Base-by-base conservation (phyloP, 169 alveolate genomes). In the Cryptosporidium ubiquitum region DNA sequence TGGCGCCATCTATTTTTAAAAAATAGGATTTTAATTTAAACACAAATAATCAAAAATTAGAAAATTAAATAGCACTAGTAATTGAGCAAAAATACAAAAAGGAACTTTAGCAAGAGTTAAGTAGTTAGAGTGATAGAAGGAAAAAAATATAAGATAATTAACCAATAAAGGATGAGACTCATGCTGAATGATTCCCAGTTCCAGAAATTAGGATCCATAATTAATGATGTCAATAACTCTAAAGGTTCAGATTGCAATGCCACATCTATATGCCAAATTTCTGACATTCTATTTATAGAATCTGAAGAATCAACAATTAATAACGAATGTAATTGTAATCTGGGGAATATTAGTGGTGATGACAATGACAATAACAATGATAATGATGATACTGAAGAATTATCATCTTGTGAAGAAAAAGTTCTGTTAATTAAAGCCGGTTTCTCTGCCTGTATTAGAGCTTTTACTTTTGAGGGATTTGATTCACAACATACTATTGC, bases 1-100 rank as follows among this genome's bases (percentile, higher is more conserved):
- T 70, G 84, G 84, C 84, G 84, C 84, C 84, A 70, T 70, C 84
- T 70, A 44, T 70, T 70, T 68, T 68, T 68, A 20, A 47, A 47
- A 47, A 47, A 47, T 47, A 47, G 16, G 55, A 47, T 47, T 47
- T 47, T 47, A 14, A 12, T 44, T 12, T 16, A 7, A 55, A n/a
- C 1, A 55, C 6, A 55, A 26, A 55, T 0, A 55, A 55, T 52
- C 52, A 42, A 12, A 12, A 12, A 7, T 42, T 42, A 42, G 52
- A 7, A 42, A 12, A 12, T 7, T 42, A 42, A 42, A 7, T 42
- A 12, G 10, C 52, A 42, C 52, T 12, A 42, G 52, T 5, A 42
- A 12, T n/a, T n/a, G 52, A 42, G 52, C 52, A 42, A 42, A 12
- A 42, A 0, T 52, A 20, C 18, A 9, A n/a, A 9, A 14, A 26